Conservation (phyloP, 2,329 filamentous ascomycete genomes). For the Macroventuria anomochaeta region DNA sequence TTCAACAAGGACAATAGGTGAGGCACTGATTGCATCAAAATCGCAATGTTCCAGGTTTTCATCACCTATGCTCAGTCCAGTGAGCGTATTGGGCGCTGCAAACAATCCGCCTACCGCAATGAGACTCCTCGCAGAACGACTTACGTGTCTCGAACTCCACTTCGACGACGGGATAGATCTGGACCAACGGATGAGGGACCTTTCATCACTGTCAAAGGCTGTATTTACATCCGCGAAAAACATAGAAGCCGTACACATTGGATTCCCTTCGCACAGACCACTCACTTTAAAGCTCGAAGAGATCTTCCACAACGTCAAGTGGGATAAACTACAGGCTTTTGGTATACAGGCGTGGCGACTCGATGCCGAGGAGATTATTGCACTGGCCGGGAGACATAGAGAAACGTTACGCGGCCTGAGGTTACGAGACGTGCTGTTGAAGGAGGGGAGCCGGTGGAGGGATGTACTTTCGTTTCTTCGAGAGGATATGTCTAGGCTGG, state of each 20-base stretch:
- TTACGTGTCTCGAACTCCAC: conserved; percentile 68
- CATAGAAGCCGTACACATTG: conserved; percentile 68
- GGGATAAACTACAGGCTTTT: conserved; percentile 67
- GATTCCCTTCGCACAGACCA: conserved; percentile 65
- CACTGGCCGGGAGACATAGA: conserved; percentile 62
- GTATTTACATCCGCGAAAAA: conserved; percentile 66
- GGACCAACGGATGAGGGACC: conserved; percentile 62
- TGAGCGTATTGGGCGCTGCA: conserved; percentile 61
- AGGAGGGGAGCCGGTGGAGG: conserved; percentile 65
- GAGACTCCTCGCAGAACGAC: conserved; percentile 59
- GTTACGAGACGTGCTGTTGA: conserved; percentile 66
- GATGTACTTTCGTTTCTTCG: conserved; percentile 65
- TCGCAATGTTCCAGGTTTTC: conserved; percentile 67
- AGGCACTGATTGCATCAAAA: conserved; percentile 62
- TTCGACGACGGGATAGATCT: conserved; percentile 66
- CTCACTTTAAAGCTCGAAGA: conserved; percentile 64
- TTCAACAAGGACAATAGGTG: conserved; percentile 64
- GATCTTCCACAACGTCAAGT: conserved; percentile 67
- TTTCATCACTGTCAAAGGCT: conserved; percentile 63
- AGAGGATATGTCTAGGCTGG: conserved; percentile 62
- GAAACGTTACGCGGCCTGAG: conserved; percentile 65
- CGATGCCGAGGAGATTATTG: conserved; percentile 65
- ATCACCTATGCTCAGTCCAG: conserved; percentile 67
- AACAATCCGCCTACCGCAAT: conserved; percentile 57
- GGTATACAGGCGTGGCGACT: conserved; percentile 71